Conservation (phyloP, 106 monocot genomes). For the Triglochin maritima region DNA sequence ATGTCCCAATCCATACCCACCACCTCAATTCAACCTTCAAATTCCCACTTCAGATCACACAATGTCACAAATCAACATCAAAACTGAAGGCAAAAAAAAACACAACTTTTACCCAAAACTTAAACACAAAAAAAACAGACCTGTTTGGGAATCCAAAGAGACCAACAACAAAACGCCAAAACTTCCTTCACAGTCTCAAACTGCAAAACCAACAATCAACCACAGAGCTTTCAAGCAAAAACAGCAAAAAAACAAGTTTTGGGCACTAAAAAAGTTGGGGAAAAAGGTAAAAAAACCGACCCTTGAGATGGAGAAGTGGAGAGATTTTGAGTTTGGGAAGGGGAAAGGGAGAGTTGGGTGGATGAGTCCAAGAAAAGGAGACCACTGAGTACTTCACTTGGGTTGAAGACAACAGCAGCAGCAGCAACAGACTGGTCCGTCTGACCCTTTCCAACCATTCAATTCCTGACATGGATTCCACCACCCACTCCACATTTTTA, state of each 20-base stretch:
- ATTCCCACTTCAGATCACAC: neutral
- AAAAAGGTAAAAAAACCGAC: neutral
- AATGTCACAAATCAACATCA: neutral
- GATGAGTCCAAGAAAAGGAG: conserved; percentile 1
- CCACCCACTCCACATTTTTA: neutral
- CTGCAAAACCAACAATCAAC: too few species aligned
- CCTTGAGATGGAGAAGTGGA: neutral
- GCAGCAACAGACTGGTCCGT: neutral
- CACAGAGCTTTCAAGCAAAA: too few species aligned
- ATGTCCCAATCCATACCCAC: conserved; percentile 54
- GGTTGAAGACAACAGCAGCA: neutral
- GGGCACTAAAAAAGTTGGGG: too few species aligned
- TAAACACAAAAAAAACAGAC: neutral
- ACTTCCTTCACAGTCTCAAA: too few species aligned
- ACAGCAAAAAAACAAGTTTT: too few species aligned
- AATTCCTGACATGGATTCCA: conserved; percentile 23
- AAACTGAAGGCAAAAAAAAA: neutral
- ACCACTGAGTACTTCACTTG: neutral
- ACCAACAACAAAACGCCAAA: too few species aligned
- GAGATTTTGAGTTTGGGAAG: neutral
- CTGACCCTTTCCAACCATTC: conserved; percentile 16
- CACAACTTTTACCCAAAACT: neutral
- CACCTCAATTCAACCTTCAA: conserved; percentile 10
- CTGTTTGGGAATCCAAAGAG: too few species aligned
- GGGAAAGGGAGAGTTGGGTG: neutral